Evolutionary conservation across 371 early-diverging fungal species (phyloP), one percentile per base, ranked within the genome.

Genomic region (Lichtheimia ramosa): DNA sequence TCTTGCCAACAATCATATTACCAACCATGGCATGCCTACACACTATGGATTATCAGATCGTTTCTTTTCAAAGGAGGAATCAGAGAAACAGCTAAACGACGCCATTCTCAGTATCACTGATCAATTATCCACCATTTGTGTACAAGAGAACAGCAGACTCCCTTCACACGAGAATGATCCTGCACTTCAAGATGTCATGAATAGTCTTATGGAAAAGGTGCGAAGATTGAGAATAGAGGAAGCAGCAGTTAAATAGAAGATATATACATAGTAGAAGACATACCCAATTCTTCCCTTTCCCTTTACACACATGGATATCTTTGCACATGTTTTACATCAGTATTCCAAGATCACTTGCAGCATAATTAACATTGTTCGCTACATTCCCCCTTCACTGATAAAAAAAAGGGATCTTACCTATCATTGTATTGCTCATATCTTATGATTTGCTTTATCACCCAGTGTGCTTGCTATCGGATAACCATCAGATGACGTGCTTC

Each of bases 121-220:
- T 15, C 69, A 56, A 16, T 24, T 65, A 13, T 64, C 63, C n/a
- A 48, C 48, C 18, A 60, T 68, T 21, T 51, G 58, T 20, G 41
- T 68, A 10, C 54, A 58, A 8, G 64, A 58, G 1, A 59, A 61
- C 16, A 34, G 8, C 10, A 34, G 34, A 2, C 34, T 34, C 2
- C 34, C 34, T 8, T 34, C 34, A 2, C 58, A 25, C 5, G 51
- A 66, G 6, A 43, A 53, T 13, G 46, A 55, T 5, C 63, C 54
- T 6, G 56, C 56, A 10, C 18, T 72, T 3, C 63, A 66, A 13
- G 68, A 70, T 53, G 70, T 71, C 2, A 52, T 78, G 21, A 69
- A 73, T 52, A 62, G 59, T 3, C 49, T 78, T 54, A 71, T 78
- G 64, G 75, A 71, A 24, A 78, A 73, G 56, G 70, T 75, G 10